phyloP scores from a whole-genome alignment of 805 yeast species.

The Helenozyma baotianmanensis region DNA sequence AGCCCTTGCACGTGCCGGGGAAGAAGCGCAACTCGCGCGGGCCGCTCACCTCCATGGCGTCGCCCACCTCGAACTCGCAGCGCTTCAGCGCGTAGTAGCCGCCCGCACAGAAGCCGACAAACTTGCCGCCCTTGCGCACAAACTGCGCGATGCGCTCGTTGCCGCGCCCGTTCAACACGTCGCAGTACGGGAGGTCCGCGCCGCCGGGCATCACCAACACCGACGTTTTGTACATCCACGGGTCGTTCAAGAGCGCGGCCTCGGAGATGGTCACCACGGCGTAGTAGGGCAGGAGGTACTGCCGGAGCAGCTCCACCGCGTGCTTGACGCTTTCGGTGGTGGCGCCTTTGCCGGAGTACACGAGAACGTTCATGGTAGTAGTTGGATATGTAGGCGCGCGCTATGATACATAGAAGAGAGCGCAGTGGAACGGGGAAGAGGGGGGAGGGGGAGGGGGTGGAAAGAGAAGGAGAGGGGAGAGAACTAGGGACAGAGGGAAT shows the following conservation, averaged over 20 bases:
- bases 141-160: conserved; percentile 56
- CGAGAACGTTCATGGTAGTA: conserved; percentile 17
- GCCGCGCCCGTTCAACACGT: conserved; percentile 65
- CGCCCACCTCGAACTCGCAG: conserved; percentile 82
- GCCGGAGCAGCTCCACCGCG: conserved; percentile 69
- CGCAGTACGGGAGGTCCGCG: conserved; percentile 86
- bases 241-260: conserved; percentile 56
- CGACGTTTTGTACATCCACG: conserved; percentile 82
- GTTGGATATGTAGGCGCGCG: no score
- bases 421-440: no score
- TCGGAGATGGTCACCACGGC: conserved; percentile 75
- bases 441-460: no score
- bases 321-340: conserved; percentile 84
- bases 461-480: neutral
- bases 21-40: conserved; percentile 75
- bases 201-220: conserved; percentile 92
- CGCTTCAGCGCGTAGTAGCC: conserved; percentile 75
- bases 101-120: conserved; percentile 92
- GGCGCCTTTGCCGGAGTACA: conserved; percentile 58
- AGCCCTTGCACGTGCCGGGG: conserved; percentile 81
- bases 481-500: neutral
- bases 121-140: conserved; percentile 76
- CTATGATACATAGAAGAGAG: no score
- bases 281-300: conserved; percentile 78
- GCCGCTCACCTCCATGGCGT: conserved; percentile 76